phyloP scores from a whole-genome alignment of 2,329 filamentous ascomycete species.

The Exophiala lecanii-corni region DNA sequence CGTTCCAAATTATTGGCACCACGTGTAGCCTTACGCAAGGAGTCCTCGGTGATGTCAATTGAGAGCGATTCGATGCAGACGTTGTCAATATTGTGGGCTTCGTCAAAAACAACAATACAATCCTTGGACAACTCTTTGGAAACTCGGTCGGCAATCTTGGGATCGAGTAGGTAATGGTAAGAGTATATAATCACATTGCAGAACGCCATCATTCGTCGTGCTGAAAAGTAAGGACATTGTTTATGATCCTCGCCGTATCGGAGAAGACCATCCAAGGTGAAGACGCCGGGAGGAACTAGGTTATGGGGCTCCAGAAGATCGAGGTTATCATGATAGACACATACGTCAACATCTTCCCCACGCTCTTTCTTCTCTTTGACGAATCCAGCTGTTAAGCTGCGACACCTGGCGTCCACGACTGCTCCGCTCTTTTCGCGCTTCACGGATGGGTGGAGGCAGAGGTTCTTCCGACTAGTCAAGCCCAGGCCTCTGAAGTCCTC shows the following conservation, averaged over 20 bases:
- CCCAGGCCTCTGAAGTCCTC: constrained; percentile 93
- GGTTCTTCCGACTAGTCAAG: constrained; percentile 91
- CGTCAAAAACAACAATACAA: constrained; percentile 97
- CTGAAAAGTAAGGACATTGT: constrained; percentile 96
- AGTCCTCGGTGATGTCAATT: constrained; percentile 95
- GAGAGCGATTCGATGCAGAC: constrained; percentile 97
- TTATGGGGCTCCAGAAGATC: constrained; percentile 94
- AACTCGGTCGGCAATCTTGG: constrained; percentile 93
- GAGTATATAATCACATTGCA: constrained; percentile 99
- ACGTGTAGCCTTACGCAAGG: constrained; percentile 79
- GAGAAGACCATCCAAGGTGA: constrained; percentile 85
- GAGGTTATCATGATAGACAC: constrained; percentile 95
- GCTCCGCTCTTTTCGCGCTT: constrained; percentile 93
- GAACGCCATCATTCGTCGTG: constrained; percentile 96
- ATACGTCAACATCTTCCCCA: constrained; percentile 89
- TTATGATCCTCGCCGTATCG: constrained; percentile 92
- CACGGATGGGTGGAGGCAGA: constrained; percentile 93
- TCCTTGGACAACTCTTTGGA: constrained; percentile 96
- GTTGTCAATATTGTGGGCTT: constrained; percentile 99
- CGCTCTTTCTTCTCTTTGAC: constrained; percentile 96
- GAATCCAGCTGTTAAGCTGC: constrained; percentile 92
- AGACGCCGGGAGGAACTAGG: constrained; percentile 88
- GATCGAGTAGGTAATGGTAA: constrained; percentile 95
- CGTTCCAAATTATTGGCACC: constrained; percentile 87
- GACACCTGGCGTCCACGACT: constrained; percentile 91